Evolutionary conservation across 202 grass and related monocot genomes (phyloP), one percentile per base, ranked within the genome.

Genomic region (Schoenoplectus triqueter): DNA sequence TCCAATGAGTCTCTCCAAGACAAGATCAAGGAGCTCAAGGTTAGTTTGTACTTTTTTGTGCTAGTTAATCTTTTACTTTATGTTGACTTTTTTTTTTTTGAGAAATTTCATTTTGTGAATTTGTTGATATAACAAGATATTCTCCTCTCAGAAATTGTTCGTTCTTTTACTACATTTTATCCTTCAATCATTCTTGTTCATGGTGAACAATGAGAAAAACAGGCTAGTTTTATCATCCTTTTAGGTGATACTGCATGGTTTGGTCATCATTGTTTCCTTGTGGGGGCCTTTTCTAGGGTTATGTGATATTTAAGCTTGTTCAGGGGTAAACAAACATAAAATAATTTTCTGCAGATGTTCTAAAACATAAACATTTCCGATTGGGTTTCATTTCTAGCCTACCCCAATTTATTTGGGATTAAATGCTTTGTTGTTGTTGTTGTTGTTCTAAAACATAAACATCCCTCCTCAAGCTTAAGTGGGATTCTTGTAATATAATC

Each of bases 21-120:
- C 73, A 99, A 96, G 87, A 99, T 99, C 47, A 99, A 96, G 92
- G 97, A 99, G 79, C 82, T 99, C 39, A 99, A 99, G 93, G 97
- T 99, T 14, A 80, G 65, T 79, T 69, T 46, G 22, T 9, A 31
- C 69, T 87, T 44, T 57, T 55, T 78, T 44, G 10, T 84, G 4
- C 74, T 84, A 20, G 15, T 65, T 46, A 78, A 22, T 70, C 45
- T 62, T 64, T 76, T 76, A 45, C 55, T 2, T 15, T 84, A 55
- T 31, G 22, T 11, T 54, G 7, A 45, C 39, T 42, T 0, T 17
- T 17, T 60, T 0, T 8, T 9, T n/a, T 0, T 48, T 47, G 44
- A 1, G 44, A 10, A 18, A 47, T 6, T 71, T 71, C 44, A 71
- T 72, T 31, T 42, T 70, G 17, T 44, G 6, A 3, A 57, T 78